phyloP scores from a whole-genome alignment of 208 protist species.

The Trichomonas vaginalis region DNA sequence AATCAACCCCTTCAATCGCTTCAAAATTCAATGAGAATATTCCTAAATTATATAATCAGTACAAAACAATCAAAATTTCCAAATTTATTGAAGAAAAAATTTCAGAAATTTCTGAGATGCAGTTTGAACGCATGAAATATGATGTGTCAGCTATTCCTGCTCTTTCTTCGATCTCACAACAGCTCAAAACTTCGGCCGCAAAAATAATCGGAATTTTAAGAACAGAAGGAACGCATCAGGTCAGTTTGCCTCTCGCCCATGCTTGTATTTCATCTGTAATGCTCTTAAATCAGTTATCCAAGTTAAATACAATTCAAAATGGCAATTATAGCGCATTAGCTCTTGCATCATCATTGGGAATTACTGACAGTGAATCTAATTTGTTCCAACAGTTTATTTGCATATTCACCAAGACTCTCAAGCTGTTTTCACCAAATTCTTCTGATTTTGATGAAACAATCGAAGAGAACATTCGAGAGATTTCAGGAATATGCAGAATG shows the following conservation, averaged over 20 bases:
- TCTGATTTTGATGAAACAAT: neutral
- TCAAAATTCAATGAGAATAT: neutral
- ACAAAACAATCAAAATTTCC: neutral
- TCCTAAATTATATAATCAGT: neutral
- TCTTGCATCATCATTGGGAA: neutral
- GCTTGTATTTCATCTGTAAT: neutral
- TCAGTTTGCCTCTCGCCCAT: neutral
- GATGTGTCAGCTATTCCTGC: neutral
- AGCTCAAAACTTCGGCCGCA: neutral
- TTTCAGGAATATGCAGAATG: neutral
- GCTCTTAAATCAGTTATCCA: neutral
- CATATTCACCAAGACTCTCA: neutral
- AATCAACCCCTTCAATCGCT: neutral
- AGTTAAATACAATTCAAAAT: neutral
- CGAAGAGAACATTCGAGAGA: neutral
- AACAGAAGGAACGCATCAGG: neutral
- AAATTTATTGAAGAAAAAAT: neutral
- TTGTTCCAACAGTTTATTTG: neutral
- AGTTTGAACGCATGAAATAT: neutral
- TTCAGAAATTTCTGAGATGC: neutral
- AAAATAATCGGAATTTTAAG: neutral
- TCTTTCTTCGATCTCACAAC: neutral
- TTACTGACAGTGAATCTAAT: neutral
- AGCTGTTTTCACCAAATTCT: too few relatives aligned
- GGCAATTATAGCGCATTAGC: neutral